These are phyloP conservation scores for Sarcodon aspratus DNA, from an alignment of 768 basidiomycete species.

Conservation along the genomic window DNA sequence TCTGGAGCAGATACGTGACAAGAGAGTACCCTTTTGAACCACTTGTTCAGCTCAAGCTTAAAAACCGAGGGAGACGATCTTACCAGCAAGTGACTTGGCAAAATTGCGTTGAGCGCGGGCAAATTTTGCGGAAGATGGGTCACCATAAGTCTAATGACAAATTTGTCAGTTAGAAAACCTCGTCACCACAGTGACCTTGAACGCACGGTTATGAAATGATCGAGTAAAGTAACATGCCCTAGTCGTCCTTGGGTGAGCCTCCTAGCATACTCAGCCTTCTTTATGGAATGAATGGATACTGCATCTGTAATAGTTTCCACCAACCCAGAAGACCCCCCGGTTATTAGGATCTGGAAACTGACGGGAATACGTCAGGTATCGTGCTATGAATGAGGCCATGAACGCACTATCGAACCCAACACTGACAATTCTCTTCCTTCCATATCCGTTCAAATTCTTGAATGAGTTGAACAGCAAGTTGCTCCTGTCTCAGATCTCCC, in stretches of 20 bases:
- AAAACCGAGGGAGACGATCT: slow-evolving; percentile 6
- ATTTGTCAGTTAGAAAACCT: background rate
- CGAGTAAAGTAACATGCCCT: slow-evolving; percentile 80
- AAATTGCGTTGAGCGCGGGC: slow-evolving; percentile 88
- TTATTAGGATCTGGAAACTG: slow-evolving; percentile 94
- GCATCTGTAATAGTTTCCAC: slow-evolving; percentile 98
- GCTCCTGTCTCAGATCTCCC: slow-evolving; percentile 93
- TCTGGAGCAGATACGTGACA: slow-evolving; percentile 92
- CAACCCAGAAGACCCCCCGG: slow-evolving; percentile 83
- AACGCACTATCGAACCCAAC: slow-evolving; percentile 85
- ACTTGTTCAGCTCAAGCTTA: background rate
- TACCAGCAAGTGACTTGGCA: slow-evolving; percentile 82
- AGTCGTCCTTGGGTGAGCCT: slow-evolving; percentile 70
- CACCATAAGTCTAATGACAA: slow-evolving; percentile 68
- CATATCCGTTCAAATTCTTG: slow-evolving; percentile 89
- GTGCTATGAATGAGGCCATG: background rate
- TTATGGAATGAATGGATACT: slow-evolving; percentile 97
- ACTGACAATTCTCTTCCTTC: slow-evolving; percentile 85
- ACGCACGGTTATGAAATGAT: slow-evolving; percentile 83
- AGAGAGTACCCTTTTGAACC: slow-evolving; percentile 69
- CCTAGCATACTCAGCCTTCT: slow-evolving; percentile 95
- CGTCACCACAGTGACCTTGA: background rate
- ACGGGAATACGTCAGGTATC: background rate
- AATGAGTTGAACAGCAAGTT: slow-evolving; percentile 92
- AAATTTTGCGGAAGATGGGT: slow-evolving; percentile 79